phyloP scores from a whole-genome alignment of 768 basidiomycete species.

The Suillus subalutaceus region DNA sequence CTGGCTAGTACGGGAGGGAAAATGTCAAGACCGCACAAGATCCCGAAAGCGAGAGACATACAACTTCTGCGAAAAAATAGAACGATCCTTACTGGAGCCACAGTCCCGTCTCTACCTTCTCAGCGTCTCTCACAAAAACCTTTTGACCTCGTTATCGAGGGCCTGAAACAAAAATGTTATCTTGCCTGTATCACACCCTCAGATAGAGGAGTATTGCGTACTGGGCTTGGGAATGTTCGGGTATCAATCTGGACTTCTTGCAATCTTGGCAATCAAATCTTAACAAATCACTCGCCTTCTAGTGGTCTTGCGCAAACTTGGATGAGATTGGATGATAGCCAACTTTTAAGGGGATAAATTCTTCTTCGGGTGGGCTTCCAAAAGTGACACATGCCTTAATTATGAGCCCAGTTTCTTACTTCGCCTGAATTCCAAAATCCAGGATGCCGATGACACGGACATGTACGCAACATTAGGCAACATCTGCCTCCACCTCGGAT shows the following conservation, averaged over 20 bases:
- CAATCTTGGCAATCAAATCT: not conserved
- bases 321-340: constrained; percentile 3
- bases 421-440: not conserved
- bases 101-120: not conserved
- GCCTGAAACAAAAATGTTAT: not conserved
- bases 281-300: not conserved
- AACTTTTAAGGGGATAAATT: not conserved
- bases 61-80: not conserved
- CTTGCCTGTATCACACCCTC: not conserved
- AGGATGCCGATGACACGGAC: not conserved
- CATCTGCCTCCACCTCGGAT: not conserved
- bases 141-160: not conserved
- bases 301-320: not conserved
- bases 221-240: not conserved
- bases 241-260: not conserved
- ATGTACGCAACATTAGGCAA: not conserved
- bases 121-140: not conserved
- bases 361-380: not conserved
- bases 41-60: not conserved
- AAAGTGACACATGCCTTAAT: not conserved
- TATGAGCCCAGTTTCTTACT: not conserved
- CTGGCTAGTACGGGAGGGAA: not conserved
- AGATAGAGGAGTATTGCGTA: not conserved
- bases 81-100: not conserved
- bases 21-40: not conserved